Conservation (phyloP, 2,329 filamentous ascomycete genomes). For the Sporothrix euskadiensis region DNA sequence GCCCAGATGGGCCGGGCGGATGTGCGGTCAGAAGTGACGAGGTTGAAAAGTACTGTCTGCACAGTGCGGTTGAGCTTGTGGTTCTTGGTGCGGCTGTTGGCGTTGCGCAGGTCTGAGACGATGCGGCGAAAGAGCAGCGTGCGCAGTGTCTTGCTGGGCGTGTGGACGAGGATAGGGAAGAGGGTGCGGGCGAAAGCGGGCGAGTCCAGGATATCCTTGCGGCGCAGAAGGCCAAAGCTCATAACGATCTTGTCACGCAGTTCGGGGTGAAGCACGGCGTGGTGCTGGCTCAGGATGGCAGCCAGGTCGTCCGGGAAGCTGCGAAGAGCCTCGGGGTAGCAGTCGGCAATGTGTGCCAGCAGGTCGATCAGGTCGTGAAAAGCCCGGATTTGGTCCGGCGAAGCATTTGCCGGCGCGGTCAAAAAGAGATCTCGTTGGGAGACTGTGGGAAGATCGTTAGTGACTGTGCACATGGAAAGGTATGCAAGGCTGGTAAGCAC, state of each 20-base stretch:
- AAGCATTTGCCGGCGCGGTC: conserved; percentile 74
- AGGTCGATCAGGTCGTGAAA: conserved; percentile 92
- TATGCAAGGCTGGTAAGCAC: not conserved
- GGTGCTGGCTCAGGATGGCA: conserved; percentile 76
- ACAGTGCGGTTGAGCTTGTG: conserved; percentile 91
- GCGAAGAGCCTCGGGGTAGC: conserved; percentile 78
- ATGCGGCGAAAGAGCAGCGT: conserved; percentile 85
- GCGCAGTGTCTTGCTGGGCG: conserved; percentile 85
- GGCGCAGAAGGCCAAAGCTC: conserved; percentile 79
- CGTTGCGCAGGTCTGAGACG: conserved; percentile 81
- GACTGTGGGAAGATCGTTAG: conserved; percentile 29
- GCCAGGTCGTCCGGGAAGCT: conserved; percentile 80
- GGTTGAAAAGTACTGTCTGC: conserved; percentile 89
- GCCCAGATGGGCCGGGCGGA: conserved; percentile 92
- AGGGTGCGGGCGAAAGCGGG: conserved; percentile 73
- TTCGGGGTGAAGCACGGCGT: conserved; percentile 78
- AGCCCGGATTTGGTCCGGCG: conserved; percentile 75
- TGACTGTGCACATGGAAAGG: not conserved
- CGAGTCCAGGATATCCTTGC: conserved; percentile 91
- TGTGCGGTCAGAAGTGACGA: conserved; percentile 80
- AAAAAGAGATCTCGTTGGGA: conserved; percentile 90
- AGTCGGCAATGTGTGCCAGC: conserved; percentile 89
- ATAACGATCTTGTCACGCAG: conserved; percentile 92
- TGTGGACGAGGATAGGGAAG: conserved; percentile 88
- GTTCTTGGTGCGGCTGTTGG: conserved; percentile 84